Evolutionary conservation across 805 yeast species (phyloP), one percentile per base, ranked within the genome.

Genomic region (Candida hungchunana): DNA sequence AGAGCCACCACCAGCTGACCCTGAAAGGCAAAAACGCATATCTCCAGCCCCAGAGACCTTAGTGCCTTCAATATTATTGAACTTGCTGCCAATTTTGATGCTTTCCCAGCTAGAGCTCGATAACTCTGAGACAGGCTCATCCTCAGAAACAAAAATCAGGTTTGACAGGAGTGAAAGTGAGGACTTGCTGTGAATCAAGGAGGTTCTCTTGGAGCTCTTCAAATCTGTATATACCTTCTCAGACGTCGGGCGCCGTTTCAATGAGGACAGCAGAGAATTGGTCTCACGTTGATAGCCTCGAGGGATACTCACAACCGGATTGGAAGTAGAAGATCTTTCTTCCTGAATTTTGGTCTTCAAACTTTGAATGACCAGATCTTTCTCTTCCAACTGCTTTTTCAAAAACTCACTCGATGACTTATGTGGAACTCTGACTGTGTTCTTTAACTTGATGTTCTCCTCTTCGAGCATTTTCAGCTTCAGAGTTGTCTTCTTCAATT

Each of bases 321-420:
- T 20, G 23, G 23, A 11, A 8, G 23, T 20, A 8, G 11, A 8
- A 20, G 23, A 8, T 8, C 23, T 8, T 12, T 39, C 39, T 12
- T 26, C 36, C 17, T 15, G 17, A 10, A 44, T 26, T 20, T 34
- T 16, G 4, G 10, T 4, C 21, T 38, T 36, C 31, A 45, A 30
- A 5, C 33, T 26, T 8, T 19, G 5, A 14, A 43, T 37, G 11
- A 22, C 27, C 13, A 30, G 70, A 10, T 87, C 90, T 48, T 81
- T 48, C 3, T 69, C 59, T 20, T 73, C 59, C 47, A 75, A 77
- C 50, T 29, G 71, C 64, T 65, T 73, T 63, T 31, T 68, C 71
- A 48, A 73, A 77, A 40, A 77, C 55, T 50, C 69, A 13, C 34
- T 32, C 1, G 47, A 38, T 22, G 45, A 31, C 1, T 16, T 14